These are phyloP conservation scores for Leishmania gerbilli DNA, from an alignment of 208 protist species.

Conservation along the genomic window DNA sequence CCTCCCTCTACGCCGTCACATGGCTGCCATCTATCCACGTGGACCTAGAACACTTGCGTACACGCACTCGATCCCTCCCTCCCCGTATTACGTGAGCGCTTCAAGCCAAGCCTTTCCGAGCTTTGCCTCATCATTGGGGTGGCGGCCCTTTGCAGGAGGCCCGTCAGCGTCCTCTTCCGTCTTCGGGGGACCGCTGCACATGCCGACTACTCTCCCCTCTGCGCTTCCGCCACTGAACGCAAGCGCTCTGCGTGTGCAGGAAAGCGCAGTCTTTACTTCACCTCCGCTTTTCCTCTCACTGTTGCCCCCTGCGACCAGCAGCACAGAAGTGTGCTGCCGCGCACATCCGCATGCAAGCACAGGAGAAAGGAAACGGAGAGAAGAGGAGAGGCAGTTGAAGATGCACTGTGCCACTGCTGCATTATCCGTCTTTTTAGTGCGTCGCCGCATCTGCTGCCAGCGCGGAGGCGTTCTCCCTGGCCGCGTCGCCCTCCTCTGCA, in stretches of 20 bases:
- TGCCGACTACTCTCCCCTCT: not conserved
- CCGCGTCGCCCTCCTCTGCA: not conserved
- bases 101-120: not conserved
- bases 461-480: not conserved
- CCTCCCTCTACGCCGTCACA: not conserved
- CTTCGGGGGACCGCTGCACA: not conserved
- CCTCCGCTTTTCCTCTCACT: not conserved
- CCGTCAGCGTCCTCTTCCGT: not conserved
- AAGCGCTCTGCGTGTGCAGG: not conserved
- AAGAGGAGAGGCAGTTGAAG: not conserved
- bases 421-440: not conserved
- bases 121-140: not conserved
- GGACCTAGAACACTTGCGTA: not conserved
- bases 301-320: not conserved
- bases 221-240: not conserved
- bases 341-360: not conserved
- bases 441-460: not conserved
- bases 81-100: not conserved
- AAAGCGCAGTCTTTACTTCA: not conserved
- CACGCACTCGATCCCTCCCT: not conserved
- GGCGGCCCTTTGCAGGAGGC: not conserved
- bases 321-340: not conserved
- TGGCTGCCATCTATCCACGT: not conserved
- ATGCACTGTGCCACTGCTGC: not conserved
- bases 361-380: not conserved